Base-by-base conservation (phyloP, 176 grass and related monocot genomes). In the Carex cristatella region DNA sequence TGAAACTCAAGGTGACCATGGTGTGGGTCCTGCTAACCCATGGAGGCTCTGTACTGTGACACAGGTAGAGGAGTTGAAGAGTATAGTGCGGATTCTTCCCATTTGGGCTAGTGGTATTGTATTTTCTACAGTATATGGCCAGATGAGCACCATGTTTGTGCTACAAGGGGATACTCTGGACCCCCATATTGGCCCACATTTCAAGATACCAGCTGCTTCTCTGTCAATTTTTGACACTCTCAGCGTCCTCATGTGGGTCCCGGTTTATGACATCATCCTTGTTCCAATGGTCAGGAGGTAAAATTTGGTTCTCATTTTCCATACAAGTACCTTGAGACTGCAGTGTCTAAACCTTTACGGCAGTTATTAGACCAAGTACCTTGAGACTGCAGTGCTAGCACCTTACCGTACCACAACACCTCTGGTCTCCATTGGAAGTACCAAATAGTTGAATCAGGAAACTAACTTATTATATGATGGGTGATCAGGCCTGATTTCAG, bases 91-190 rank as follows among this genome's bases (percentile, higher is more conserved):
- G 31, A 70, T 95, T 31, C 91, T 97, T 7, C 91, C 94, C 0
- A 87, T 97, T 46, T 97, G 91, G 94, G 94, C 94, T 5, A 90
- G 72, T 69, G 94, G 94, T 72, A 97, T 97, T 77, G 66, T 94
- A 23, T 90, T 97, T 79, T 81, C 94, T 19, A 81, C 94, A 16
- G 91, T 94, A 69, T 97, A 97, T 57, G 5, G 76, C 28, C 94
- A 97, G 86, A 90, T 94, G 94, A 82, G 82, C 89, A 97, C 94
- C 81, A 89, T 97, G 94, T 97, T 97, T 86, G 81, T 97, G 19
- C 84, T 94, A 38, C 94, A 97, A 88, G 94, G 94, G 30, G 58
- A 97, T 88, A 97, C 91, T 15, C 84, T 97, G 28, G 78, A 97
- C 72, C 58, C 86, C 10, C 70, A 5, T 72, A 87, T 97, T 77